Base-by-base conservation (phyloP, 495 filamentous ascomycete genomes). In the Rhizodiscina lignyota region DNA sequence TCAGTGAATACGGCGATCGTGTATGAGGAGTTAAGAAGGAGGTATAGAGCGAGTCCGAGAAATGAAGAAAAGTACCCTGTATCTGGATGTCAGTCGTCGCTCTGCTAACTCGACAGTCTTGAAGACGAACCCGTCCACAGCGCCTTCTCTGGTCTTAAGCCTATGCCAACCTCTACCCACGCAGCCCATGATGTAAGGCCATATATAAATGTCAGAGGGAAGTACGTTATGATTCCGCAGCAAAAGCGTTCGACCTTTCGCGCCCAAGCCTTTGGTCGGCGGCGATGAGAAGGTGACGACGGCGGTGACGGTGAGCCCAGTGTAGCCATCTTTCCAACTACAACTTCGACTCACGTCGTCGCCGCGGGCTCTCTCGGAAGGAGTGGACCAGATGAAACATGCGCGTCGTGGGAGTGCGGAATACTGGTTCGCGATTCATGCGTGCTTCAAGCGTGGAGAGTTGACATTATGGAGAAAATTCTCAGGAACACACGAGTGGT, bases 1-100 rank as follows among this genome's bases (percentile, higher is more conserved):
- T 77, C 70, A 2, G 79, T 91, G 60, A 96, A 94, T 38, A 97
- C 89, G 37, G 89, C 91, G 24, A 70, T 70, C 6, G 78, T 87
- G 55, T 97, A 97, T 39, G 65, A 83, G 67, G 75, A 77, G 52
- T 92, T 92, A 30, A 86, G 69, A 39, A 92, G 58, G 37, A 74
- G 29, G 53, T 85, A 96, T 33, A 97, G 67, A 13, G 67, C 22
- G 36, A 87, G 50, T 23, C 78, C 84, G 36, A 80, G 45, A 21
- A 71, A 37, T 1, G 75, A 65, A 30, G 45, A 45, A 22, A 44
- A n/a, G 20, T 41, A 50, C 12, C 43, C 45, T 46, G 27, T 30
- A 23, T 21, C n/a, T n/a, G 33, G 18, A 15, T 22, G 18, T 35
- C 30, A 50, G 36, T 6, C 6, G 10, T 8, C 18, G 30, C 17